These are phyloP conservation scores for Silybum marianum DNA, from an alignment of 129 eudicot species.

Conservation along the genomic window DNA sequence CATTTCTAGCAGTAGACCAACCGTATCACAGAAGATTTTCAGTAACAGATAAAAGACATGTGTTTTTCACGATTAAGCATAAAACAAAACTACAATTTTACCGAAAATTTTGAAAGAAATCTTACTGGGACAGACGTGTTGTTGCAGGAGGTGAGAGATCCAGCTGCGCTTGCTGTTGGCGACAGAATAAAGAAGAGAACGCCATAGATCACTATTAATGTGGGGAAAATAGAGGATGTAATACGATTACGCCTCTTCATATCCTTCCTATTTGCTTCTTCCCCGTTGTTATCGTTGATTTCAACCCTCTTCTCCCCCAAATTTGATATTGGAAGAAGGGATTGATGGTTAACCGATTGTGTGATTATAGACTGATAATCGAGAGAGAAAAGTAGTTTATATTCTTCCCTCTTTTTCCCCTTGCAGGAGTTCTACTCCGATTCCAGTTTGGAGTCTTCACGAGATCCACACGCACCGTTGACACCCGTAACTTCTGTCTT, in stretches of 20 bases:
- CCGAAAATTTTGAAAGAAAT: constrained; percentile 20
- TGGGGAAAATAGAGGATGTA: constrained; percentile 10
- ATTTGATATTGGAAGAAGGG: constrained; percentile 18
- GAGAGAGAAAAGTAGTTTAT: constrained; percentile 5
- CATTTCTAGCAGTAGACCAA: neutral
- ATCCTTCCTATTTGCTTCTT: constrained; percentile 12
- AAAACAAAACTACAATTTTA: neutral
- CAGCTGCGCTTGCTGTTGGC: constrained; percentile 35
- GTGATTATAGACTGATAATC: constrained; percentile 11
- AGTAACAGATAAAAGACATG: neutral
- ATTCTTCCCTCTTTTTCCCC: constrained; percentile 25
- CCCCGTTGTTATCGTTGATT: constrained; percentile 4
- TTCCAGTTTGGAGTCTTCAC: constrained; percentile 18
- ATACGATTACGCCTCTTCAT: constrained; percentile 31
- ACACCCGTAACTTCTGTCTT: neutral
- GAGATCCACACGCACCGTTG: constrained; percentile 23
- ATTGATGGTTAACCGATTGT: constrained; percentile 18
- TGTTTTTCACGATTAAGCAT: neutral
- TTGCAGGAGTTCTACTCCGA: constrained; percentile 33
- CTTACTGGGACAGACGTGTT: constrained; percentile 36
- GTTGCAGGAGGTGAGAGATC: constrained; percentile 41
- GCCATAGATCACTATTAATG: constrained; percentile 16
- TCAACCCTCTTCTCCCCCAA: constrained; percentile 19
- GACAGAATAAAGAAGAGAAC: constrained; percentile 20
- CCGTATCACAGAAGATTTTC: neutral